Percentiles rank a stretch among this genome's conserved stretches.
phyloP scores from a whole-genome alignment of 768 basidiomycete genomes.

The Panellus pusillus region DNA sequence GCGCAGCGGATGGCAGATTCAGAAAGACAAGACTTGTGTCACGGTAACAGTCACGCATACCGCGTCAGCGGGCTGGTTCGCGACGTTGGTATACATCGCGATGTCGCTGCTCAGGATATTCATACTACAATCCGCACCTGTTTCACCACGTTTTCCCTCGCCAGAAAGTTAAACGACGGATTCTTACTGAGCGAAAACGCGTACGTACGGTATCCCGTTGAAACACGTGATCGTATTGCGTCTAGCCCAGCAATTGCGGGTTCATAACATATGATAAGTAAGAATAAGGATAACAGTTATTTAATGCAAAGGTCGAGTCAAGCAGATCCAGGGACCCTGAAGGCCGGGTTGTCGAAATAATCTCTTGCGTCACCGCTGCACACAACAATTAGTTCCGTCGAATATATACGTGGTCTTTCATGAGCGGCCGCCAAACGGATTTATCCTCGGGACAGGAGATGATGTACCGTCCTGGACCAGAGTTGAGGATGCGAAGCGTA shows the following conservation, averaged over 20 bases:
- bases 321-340: slow-evolving; percentile 26
- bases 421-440: slow-evolving; percentile 65
- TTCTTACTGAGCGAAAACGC: too few relatives aligned
- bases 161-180: too few relatives aligned
- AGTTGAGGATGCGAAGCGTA: slow-evolving; percentile 54
- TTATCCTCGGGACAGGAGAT: slow-evolving; percentile 67
- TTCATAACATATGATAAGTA: neutral
- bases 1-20: too few relatives aligned
- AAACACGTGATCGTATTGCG: too few relatives aligned
- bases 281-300: slow-evolving; percentile 9
- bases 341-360: slow-evolving; percentile 56
- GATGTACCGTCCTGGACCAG: slow-evolving; percentile 53
- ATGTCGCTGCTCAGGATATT: too few relatives aligned
- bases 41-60: too few relatives aligned
- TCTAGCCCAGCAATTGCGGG: neutral
- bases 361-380: slow-evolving; percentile 62
- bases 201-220: too few relatives aligned
- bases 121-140: too few relatives aligned
- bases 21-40: too few relatives aligned
- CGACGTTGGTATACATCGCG: too few relatives aligned
- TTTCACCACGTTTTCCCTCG: too few relatives aligned
- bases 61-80: too few relatives aligned
- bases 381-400: slow-evolving; percentile 66
- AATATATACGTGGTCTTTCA: slow-evolving; percentile 58
- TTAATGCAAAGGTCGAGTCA: neutral